Evolutionary conservation across 257 asterid genomes (phyloP).

Genomic region (Solanum pimpinellifolium): DNA sequence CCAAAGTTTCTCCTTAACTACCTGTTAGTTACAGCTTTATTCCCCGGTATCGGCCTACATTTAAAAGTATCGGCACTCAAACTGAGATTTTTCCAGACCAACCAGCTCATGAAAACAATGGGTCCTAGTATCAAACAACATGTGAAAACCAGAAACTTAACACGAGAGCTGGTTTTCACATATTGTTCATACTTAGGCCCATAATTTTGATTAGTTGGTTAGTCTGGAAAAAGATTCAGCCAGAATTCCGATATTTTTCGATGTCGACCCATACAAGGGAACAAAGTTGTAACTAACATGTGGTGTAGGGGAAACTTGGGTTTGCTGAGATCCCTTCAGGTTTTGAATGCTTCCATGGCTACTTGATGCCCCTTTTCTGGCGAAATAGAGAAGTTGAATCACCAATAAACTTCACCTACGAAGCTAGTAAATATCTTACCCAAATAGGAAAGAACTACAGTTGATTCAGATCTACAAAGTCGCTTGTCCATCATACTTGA

Average conservation of each 20-base stretch:
- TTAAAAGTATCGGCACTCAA: no score
- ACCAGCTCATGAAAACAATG: no score
- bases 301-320: not conserved
- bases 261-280: not conserved
- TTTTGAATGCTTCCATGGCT: not conserved
- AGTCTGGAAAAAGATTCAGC: not conserved
- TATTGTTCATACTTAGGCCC: not conserved
- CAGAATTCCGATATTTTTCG: not conserved
- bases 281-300: not conserved
- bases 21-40: no score
- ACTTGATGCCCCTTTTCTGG: not conserved
- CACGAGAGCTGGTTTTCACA: not conserved
- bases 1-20: no score
- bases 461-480: not conserved
- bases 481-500: not conserved
- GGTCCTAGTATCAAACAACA: no score
- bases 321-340: not conserved
- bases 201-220: not conserved
- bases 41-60: no score
- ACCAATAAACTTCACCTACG: not conserved
- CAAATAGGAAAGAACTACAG: not conserved
- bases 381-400: not conserved
- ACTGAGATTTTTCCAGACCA: no score
- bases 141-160: not conserved
- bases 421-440: not conserved